These are phyloP conservation scores for Medicago arabica DNA, from an alignment of 306 rosid species.

Conservation along the genomic window DNA sequence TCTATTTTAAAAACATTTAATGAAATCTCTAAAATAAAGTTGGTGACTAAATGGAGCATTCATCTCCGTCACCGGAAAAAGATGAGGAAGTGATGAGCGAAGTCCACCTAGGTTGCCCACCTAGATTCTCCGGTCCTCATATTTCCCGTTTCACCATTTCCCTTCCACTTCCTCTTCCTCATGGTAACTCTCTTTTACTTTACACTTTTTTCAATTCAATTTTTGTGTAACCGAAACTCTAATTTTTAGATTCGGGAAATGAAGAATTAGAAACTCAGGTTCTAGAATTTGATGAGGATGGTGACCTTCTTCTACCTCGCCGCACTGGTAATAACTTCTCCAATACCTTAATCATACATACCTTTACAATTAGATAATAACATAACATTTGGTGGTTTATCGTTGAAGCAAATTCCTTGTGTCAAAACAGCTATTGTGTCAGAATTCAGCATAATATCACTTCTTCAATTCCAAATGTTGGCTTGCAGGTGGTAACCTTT, in stretches of 20 bases:
- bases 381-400: neutral
- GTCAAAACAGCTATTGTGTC: constrained; percentile 34
- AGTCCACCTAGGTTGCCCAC: constrained; percentile 86
- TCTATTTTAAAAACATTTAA: too few species aligned
- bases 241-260: constrained; percentile 44
- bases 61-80: constrained; percentile 38
- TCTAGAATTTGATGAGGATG: constrained; percentile 64
- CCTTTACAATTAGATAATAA: neutral
- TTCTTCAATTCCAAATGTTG: constrained; percentile 82
- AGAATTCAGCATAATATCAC: constrained; percentile 80
- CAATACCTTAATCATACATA: neutral
- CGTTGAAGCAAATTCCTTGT: constrained; percentile 40
- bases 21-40: too few species aligned
- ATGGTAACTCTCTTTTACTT: constrained; percentile 33
- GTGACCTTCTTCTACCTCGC: constrained; percentile 81
- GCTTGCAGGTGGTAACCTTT: constrained; percentile 79
- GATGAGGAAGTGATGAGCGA: constrained; percentile 85
- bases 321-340: constrained; percentile 49
- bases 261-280: constrained; percentile 41
- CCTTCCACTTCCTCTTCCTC: constrained; percentile 43
- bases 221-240: neutral
- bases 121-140: constrained; percentile 64
- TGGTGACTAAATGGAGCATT: too few species aligned
- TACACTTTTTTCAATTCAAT: neutral
- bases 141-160: constrained; percentile 70